These are phyloP conservation scores for Fraxinus paxiana DNA, from an alignment of 305 asterid species.

Conservation along the genomic window DNA sequence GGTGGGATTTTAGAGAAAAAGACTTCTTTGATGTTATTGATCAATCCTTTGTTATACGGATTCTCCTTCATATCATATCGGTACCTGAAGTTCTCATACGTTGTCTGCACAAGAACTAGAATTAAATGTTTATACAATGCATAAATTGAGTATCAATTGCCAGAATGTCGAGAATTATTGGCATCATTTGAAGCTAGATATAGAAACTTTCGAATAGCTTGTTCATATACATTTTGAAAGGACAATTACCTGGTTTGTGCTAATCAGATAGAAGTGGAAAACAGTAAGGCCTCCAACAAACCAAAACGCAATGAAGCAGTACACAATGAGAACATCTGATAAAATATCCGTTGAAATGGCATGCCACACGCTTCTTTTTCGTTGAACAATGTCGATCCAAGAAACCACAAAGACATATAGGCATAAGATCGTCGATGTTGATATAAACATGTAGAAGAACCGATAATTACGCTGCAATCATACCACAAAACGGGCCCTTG, in stretches of 20 bases:
- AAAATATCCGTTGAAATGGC: slow-evolving; percentile 47
- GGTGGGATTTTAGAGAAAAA: slow-evolving; percentile 52
- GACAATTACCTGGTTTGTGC: slow-evolving; percentile 64
- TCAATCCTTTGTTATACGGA: slow-evolving; percentile 62
- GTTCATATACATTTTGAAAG: background rate
- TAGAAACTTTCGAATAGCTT: background rate
- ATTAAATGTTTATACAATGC: background rate
- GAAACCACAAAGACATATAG: slow-evolving; percentile 49
- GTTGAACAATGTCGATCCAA: slow-evolving; percentile 39
- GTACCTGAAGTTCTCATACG: slow-evolving; percentile 77
- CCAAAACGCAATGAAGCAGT: slow-evolving; percentile 68
- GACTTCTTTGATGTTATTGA: slow-evolving; percentile 54
- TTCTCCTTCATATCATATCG: slow-evolving; percentile 65
- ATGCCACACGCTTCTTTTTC: slow-evolving; percentile 30
- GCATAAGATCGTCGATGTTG: slow-evolving; percentile 65
- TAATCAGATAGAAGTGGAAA: slow-evolving; percentile 66
- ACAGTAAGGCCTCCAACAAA: slow-evolving; percentile 70
- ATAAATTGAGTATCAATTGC: background rate
- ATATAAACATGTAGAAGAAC: slow-evolving; percentile 66
- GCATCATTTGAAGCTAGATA: background rate
- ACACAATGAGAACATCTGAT: slow-evolving; percentile 51
- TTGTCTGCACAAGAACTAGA: slow-evolving; percentile 49
- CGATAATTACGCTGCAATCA: slow-evolving; percentile 71
- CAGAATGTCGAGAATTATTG: background rate
- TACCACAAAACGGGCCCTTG: slow-evolving; percentile 3